Percentiles rank a stretch among this genome's conserved stretches.
Evolutionary conservation across 2,329 filamentous ascomycete genomes (phyloP).

Genomic region (Colletotrichum acutatum): DNA sequence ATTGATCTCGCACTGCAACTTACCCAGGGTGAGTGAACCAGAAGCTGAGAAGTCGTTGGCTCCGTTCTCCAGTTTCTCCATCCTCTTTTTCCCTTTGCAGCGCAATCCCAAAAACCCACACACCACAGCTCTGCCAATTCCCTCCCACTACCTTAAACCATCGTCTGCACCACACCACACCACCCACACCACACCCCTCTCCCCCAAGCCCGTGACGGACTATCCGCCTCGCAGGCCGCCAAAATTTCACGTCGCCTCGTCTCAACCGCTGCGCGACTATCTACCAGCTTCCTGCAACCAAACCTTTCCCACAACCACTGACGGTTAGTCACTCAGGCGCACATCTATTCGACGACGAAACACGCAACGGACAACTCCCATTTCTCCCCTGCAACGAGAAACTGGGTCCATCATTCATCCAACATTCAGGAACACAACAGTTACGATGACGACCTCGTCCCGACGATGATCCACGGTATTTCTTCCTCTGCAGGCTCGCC

Average conservation of each 20-base stretch:
- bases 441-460: slow-evolving; percentile 52
- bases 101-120: slow-evolving; percentile 35
- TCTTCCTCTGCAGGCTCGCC: slow-evolving; percentile 59
- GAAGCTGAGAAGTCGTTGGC: slow-evolving; percentile 10
- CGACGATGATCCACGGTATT: slow-evolving; percentile 67
- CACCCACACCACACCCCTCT: slow-evolving; percentile 23
- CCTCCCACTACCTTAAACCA: slow-evolving; percentile 18
- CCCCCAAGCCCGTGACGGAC: slow-evolving; percentile 16
- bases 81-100: slow-evolving; percentile 32
- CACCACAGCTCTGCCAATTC: slow-evolving; percentile 31
- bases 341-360: slow-evolving; percentile 2
- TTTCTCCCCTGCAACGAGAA: slow-evolving; percentile 9
- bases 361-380: slow-evolving; percentile 13
- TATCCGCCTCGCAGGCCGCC: slow-evolving; percentile 25
- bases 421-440: slow-evolving; percentile 33
- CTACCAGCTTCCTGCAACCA: background rate
- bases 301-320: slow-evolving; percentile 19
- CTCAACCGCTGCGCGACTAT: slow-evolving; percentile 21
- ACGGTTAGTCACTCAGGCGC: slow-evolving; percentile 24
- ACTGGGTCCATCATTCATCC: slow-evolving; percentile 22
- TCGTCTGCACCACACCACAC: slow-evolving; percentile 31
- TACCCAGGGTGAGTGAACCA: slow-evolving; percentile 26
- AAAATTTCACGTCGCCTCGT: slow-evolving; percentile 16
- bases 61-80: slow-evolving; percentile 33
- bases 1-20: slow-evolving; percentile 8